Conservation (phyloP, 805 yeast genomes). For the Zygosaccharomyces lentus region DNA sequence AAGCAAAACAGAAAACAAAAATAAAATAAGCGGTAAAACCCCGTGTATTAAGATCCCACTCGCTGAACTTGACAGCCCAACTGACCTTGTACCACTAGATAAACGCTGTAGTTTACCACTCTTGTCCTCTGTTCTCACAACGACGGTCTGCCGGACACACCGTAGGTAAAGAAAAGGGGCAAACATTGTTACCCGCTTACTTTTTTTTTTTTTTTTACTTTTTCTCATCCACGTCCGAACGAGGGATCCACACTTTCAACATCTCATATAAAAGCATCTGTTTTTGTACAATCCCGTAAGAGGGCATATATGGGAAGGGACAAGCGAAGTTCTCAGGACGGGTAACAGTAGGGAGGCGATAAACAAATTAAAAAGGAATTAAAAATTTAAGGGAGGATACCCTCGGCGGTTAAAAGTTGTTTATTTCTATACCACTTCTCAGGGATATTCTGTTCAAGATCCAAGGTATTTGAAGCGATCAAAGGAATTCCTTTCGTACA, state of each 20-base stretch:
- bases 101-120: neutral
- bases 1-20: neutral
- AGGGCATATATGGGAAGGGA: conserved; percentile 4
- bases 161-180: conserved; percentile 2
- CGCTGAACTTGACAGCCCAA: neutral
- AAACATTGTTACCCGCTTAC: neutral
- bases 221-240: conserved; percentile 1
- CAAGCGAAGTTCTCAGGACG: neutral
- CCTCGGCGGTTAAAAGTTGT: conserved; percentile 14
- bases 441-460: neutral
- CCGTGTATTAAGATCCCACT: neutral
- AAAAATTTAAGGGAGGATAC: neutral
- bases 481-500: neutral
- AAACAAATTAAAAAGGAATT: neutral
- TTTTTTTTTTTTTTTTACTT: conserved; percentile 1
- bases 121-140: neutral
- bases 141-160: neutral
- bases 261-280: conserved; percentile 18
- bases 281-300: conserved; percentile 13
- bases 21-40: neutral
- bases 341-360: conserved; percentile 3
- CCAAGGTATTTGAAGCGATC: neutral
- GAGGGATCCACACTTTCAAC: conserved; percentile 2
- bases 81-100: neutral
- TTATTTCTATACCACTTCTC: neutral